Evolutionary conservation across 306 rosid genomes (phyloP).

Genomic region (Fragaria ananassa): DNA sequence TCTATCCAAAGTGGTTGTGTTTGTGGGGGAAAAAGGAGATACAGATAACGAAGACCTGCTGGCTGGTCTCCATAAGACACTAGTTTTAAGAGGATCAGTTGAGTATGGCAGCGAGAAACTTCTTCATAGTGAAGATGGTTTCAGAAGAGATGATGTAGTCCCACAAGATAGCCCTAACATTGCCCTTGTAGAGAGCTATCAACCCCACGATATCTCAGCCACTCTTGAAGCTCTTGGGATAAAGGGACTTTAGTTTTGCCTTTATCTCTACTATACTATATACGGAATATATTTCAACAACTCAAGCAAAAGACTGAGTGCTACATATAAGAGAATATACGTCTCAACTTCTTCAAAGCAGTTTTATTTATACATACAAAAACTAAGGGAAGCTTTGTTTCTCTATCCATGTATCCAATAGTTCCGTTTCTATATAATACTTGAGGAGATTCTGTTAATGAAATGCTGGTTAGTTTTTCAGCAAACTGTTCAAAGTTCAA

Average conservation of each 20-base stretch:
- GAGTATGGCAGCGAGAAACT: slow-evolving; percentile 66
- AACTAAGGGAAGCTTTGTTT: slow-evolving; percentile 13
- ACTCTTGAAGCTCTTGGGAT: slow-evolving; percentile 47
- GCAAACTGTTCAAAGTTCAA: not conserved
- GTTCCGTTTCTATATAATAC: slow-evolving; percentile 14
- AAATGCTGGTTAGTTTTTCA: not conserved
- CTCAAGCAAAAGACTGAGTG: slow-evolving; percentile 18
- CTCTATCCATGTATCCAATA: not conserved
- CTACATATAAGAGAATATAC: slow-evolving; percentile 14
- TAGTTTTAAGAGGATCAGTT: slow-evolving; percentile 50
- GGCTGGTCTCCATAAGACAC: slow-evolving; percentile 65
- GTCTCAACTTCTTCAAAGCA: slow-evolving; percentile 15
- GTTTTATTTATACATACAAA: not conserved
- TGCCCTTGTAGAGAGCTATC: slow-evolving; percentile 34
- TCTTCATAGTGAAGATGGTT: slow-evolving; percentile 46
- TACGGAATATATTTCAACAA: slow-evolving; percentile 3
- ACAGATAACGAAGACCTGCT: slow-evolving; percentile 67
- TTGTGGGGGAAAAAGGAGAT: slow-evolving; percentile 74
- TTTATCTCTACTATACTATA: slow-evolving; percentile 5
- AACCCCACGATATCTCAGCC: slow-evolving; percentile 45
- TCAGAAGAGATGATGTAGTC: slow-evolving; percentile 49
- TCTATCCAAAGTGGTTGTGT: slow-evolving; percentile 52
- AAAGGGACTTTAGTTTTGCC: slow-evolving; percentile 15
- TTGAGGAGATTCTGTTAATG: not conserved
- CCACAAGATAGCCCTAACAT: slow-evolving; percentile 60